Percentiles rank a stretch among this genome's conserved stretches.
Conservation (phyloP, 805 yeast genomes). For the Candida stauntonica region DNA sequence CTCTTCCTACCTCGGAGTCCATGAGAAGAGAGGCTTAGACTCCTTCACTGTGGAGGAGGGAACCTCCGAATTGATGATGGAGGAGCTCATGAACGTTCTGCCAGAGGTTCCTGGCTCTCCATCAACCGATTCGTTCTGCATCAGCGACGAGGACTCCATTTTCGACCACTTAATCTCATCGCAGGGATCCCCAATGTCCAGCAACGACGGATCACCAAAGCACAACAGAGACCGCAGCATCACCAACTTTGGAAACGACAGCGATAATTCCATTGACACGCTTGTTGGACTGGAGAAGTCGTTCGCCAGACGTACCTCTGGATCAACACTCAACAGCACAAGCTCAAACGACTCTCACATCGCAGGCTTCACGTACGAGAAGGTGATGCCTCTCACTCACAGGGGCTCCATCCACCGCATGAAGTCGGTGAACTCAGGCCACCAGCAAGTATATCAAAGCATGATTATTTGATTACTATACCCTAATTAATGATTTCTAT, state of each 20-base stretch:
- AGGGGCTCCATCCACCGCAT: not conserved
- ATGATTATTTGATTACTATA: not conserved
- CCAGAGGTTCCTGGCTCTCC: slow-evolving; percentile 6
- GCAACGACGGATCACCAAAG: slow-evolving; percentile 14
- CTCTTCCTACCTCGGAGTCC: slow-evolving; percentile 53
- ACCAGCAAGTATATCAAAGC: not conserved
- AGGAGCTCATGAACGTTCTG: slow-evolving; percentile 18
- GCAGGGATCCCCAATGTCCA: slow-evolving; percentile 6
- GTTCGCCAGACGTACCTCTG: slow-evolving; percentile 16
- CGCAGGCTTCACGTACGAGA: slow-evolving; percentile 22
- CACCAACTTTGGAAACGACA: slow-evolving; percentile 15
- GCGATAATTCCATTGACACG: slow-evolving; percentile 19
- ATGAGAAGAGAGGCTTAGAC: slow-evolving; percentile 30
- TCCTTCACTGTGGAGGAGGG: slow-evolving; percentile 23
- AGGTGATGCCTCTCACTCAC: slow-evolving; percentile 17
- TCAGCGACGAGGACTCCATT: slow-evolving; percentile 4
- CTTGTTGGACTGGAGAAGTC: slow-evolving; percentile 11
- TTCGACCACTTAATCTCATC: slow-evolving; percentile 6
- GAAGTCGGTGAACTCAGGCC: too few species aligned
- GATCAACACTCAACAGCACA: slow-evolving; percentile 18
- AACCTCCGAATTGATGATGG: slow-evolving; percentile 18
- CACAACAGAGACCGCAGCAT: slow-evolving; percentile 13
- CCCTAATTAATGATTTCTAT: too few species aligned
- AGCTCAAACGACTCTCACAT: too few species aligned
- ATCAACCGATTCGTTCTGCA: too few species aligned